A percentile compares a stretch with the other conserved stretches of the same genome.
Conservation (phyloP, 257 asterid genomes). For the Rauvolfia tetraphylla region DNA sequence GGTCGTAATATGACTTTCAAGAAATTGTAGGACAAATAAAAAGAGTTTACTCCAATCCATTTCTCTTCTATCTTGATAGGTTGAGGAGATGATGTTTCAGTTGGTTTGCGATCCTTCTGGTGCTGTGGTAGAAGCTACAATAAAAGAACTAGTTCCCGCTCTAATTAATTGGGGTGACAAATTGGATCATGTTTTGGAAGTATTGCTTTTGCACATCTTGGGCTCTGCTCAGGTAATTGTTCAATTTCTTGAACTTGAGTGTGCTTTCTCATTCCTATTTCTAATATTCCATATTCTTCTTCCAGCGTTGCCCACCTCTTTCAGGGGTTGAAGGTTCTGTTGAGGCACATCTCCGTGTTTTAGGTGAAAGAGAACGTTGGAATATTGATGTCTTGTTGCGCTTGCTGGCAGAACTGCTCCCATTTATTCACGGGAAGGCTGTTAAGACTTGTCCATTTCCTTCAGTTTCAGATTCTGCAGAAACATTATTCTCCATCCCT, state of each 20-base stretch:
- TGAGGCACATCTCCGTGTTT: conserved; percentile 88
- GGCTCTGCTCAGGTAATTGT: conserved; percentile 70
- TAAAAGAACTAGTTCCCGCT: conserved; percentile 87
- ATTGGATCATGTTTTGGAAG: conserved; percentile 76
- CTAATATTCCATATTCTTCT: conserved; percentile 31
- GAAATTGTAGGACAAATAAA: conserved; percentile 20
- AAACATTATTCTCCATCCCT: conserved; percentile 41
- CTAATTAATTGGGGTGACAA: conserved; percentile 83
- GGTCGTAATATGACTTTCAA: conserved; percentile 50
- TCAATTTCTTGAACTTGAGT: not conserved
- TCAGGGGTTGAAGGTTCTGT: conserved; percentile 98
- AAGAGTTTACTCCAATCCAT: conserved; percentile 37
- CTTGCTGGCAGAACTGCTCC: conserved; percentile 67
- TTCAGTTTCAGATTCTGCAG: conserved; percentile 48
- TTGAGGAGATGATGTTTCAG: conserved; percentile 98
- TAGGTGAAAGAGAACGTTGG: conserved; percentile 99
- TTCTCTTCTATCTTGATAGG: conserved; percentile 55
- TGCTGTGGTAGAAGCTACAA: conserved; percentile 83
- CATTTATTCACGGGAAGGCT: conserved; percentile 66
- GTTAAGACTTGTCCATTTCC: conserved; percentile 78
- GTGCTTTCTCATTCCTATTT: conserved; percentile 15
- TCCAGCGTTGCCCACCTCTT: conserved; percentile 90
- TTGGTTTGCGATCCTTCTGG: conserved; percentile 96
- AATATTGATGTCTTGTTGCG: conserved; percentile 81
- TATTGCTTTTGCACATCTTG: conserved; percentile 70